Conservation (phyloP, 75 land plant genomes). For the Sequoiadendron giganteum region DNA sequence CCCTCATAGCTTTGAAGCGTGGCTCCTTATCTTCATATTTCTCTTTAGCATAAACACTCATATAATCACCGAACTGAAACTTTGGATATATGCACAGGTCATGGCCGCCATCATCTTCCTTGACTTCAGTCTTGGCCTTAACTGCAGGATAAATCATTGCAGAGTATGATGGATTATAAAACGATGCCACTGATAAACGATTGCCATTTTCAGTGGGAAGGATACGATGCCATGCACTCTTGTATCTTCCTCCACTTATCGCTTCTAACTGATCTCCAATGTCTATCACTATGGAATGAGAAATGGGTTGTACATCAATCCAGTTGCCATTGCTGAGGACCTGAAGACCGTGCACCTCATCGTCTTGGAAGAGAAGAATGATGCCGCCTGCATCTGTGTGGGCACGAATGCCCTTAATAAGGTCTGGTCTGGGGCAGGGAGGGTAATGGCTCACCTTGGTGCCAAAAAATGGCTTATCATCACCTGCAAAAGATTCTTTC, state of each 20-base stretch:
- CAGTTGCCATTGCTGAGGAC: slow-evolving; percentile 59
- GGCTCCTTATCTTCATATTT: slow-evolving; percentile 42
- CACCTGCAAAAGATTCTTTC: slow-evolving; percentile 32
- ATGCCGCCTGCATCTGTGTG: slow-evolving; percentile 74
- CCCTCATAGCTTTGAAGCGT: slow-evolving; percentile 46
- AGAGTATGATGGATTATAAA: slow-evolving; percentile 52
- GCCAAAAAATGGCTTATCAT: slow-evolving; percentile 43
- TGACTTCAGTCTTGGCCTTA: slow-evolving; percentile 20
- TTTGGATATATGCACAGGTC: neutral
- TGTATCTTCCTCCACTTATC: slow-evolving; percentile 35
- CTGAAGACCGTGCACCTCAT: slow-evolving; percentile 49
- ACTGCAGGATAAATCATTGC: slow-evolving; percentile 44
- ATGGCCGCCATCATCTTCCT: slow-evolving; percentile 10
- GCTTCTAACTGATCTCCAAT: slow-evolving; percentile 69
- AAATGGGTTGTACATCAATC: slow-evolving; percentile 41
- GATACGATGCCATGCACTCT: slow-evolving; percentile 56
- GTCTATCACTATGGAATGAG: slow-evolving; percentile 53
- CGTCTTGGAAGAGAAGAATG: slow-evolving; percentile 63
- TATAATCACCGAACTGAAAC: neutral
- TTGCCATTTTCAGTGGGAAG: slow-evolving; percentile 27
- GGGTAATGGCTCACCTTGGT: slow-evolving; percentile 66
- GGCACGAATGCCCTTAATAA: slow-evolving; percentile 44
- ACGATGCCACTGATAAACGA: slow-evolving; percentile 60
- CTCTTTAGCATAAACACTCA: slow-evolving; percentile 20
- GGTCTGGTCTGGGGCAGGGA: slow-evolving; percentile 47